Evolutionary conservation across 2,329 filamentous ascomycete genomes (phyloP).

Genomic region (Fusarium scirpi): DNA sequence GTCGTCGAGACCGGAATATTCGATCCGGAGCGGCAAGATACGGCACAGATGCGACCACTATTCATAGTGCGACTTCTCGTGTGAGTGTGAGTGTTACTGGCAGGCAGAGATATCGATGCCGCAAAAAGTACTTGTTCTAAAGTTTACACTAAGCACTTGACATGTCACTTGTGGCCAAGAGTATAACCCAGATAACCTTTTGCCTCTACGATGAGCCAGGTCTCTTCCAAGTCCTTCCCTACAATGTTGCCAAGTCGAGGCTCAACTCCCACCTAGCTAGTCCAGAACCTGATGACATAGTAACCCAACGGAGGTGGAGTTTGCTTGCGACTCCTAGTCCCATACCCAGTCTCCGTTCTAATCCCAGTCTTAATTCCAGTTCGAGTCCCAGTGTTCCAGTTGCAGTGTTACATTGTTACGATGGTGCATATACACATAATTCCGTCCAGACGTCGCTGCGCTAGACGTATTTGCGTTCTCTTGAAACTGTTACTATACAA

Average conservation of each 20-base stretch:
- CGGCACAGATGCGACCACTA: not conserved
- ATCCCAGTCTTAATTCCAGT: not conserved
- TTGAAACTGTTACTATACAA: not conserved
- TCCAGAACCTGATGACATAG: not conserved
- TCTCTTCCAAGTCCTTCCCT: not conserved
- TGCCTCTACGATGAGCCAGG: not conserved
- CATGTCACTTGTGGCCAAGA: not conserved
- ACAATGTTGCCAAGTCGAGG: constrained; percentile 5
- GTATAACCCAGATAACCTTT: not conserved
- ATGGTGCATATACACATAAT: not conserved
- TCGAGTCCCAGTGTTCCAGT: not conserved
- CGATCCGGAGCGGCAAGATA: not conserved
- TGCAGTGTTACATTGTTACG: constrained; percentile 7
- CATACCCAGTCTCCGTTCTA: not conserved
- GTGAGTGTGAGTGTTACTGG: not conserved
- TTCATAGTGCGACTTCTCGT: not conserved
- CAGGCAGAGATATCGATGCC: not conserved
- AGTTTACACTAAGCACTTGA: constrained; percentile 4
- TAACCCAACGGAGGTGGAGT: not conserved
- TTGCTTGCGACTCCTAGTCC: constrained; percentile 7
- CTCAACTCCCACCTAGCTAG: constrained; percentile 7
- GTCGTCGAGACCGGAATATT: not conserved
- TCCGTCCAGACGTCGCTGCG: not conserved
- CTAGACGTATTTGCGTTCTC: not conserved
- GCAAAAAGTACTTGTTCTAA: not conserved